Evolutionary conservation across 2,329 filamentous ascomycete genomes (phyloP).

Genomic region (Akanthomyces muscarius): DNA sequence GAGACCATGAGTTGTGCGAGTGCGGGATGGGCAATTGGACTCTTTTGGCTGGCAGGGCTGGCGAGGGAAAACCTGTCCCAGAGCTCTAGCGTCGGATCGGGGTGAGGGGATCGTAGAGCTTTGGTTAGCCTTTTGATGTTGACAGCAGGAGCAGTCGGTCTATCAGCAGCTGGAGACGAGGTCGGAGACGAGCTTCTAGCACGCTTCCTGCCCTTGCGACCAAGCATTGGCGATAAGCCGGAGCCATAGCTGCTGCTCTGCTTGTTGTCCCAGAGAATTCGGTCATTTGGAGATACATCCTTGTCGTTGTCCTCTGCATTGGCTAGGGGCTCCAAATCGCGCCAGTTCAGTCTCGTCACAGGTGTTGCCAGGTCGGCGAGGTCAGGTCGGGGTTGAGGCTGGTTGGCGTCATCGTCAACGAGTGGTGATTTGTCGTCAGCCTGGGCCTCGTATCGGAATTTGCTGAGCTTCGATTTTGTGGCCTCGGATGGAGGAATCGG

Average conservation of each 20-base stretch:
- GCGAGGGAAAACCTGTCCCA: constrained; percentile 70
- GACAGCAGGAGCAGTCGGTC: constrained; percentile 42
- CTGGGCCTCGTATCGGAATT: constrained; percentile 43
- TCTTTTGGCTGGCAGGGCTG: constrained; percentile 39
- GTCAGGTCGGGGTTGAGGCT: constrained; percentile 2
- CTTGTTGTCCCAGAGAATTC: constrained; percentile 57
- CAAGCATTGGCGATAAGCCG: constrained; percentile 46
- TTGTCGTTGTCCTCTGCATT: constrained; percentile 39
- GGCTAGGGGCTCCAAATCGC: constrained; percentile 49
- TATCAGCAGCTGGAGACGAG: constrained; percentile 58
- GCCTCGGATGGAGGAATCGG: constrained; percentile 51
- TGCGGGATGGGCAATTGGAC: constrained; percentile 47
- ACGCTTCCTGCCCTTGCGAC: constrained; percentile 57
- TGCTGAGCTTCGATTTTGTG: constrained; percentile 59
- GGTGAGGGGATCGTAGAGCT: constrained; percentile 61
- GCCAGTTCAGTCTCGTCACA: constrained; percentile 51
- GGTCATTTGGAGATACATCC: constrained; percentile 55
- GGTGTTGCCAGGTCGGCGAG: constrained; percentile 37
- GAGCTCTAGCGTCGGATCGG: constrained; percentile 68
- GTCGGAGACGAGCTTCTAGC: constrained; percentile 70
- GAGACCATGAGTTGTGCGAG: constrained; percentile 65
- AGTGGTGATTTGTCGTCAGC: constrained; percentile 19
- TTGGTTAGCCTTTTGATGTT: constrained; percentile 57
- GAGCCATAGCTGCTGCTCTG: constrained; percentile 38
- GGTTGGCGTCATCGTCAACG: constrained; percentile 21